Evolutionary conservation across 2,329 filamentous ascomycete species (phyloP), one percentile per base, ranked within the genome.

Genomic region (Cadophora sp.): DNA sequence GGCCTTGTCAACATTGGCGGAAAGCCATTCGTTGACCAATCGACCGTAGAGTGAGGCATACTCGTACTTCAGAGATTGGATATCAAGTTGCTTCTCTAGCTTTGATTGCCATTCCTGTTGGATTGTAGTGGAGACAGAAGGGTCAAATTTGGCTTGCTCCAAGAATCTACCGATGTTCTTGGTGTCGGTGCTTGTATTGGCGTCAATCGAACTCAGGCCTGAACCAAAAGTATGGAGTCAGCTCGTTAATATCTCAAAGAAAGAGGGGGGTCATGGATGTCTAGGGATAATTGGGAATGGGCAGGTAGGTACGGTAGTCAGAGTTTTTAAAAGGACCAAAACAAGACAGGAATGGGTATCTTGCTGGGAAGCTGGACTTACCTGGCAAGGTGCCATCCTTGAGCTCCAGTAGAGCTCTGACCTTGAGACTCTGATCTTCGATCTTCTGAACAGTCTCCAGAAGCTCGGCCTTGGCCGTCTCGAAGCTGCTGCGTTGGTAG

Each of bases 11-110:
- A 71, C 72, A 11, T 78, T 74, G 0, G 79, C 76, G 0, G 78
- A 76, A 59, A 87, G 75, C 81, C 84, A 87, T 71, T 87, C 84
- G 1, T 81, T 83, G 18, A 87, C 82, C 39, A 89, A 75, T 30
- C 80, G 76, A 30, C 83, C 83, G 73, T 88, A 88, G 30, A 89
- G 80, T 2, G 80, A 78, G 0, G 85, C 85, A 72, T 86, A 84
- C 16, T 84, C 80, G 71, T 86, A 83, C 67, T 83, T 86, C 63
- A 82, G 78, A 18, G 80, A 80, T 65, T 85, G 79, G 13, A 81
- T 78, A 13, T 79, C 75, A 7, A 89, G 72, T 50, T 83, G 81
- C 30, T 79, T 75, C 41, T 81, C 77, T n/a, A 88, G 71, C 43
- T 80, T 78, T 13, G 75, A 70, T 68, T 87, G 81, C 75, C 82